Conservation (phyloP, 2,329 filamentous ascomycete genomes). For the Microcyclospora tardicrescens region DNA sequence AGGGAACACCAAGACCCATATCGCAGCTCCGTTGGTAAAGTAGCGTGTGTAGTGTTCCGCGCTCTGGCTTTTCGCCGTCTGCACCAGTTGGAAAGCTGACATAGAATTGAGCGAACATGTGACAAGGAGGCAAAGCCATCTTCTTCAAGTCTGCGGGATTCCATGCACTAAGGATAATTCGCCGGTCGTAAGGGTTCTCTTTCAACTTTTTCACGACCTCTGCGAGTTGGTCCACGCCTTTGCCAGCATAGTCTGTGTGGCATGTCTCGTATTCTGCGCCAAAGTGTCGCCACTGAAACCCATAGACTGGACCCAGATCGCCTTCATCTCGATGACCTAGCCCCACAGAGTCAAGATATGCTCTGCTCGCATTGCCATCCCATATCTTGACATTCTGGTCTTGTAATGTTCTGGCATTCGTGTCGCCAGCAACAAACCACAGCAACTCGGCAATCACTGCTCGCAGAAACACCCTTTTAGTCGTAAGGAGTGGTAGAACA, state of each 20-base stretch:
- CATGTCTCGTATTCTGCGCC: slow-evolving; percentile 77
- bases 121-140: slow-evolving; percentile 89
- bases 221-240: slow-evolving; percentile 86
- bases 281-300: slow-evolving; percentile 98
- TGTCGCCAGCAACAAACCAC: slow-evolving; percentile 84
- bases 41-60: slow-evolving; percentile 70
- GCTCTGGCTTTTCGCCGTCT: slow-evolving; percentile 22
- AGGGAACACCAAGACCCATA: slow-evolving; percentile 93
- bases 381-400: slow-evolving; percentile 86
- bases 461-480: slow-evolving; percentile 87
- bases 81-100: slow-evolving; percentile 53
- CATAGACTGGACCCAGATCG: slow-evolving; percentile 90
- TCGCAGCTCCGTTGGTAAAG: slow-evolving; percentile 92
- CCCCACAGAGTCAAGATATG: slow-evolving; percentile 76
- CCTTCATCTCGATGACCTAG: slow-evolving; percentile 70
- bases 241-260: slow-evolving; percentile 66
- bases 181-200: slow-evolving; percentile 71
- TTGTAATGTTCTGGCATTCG: slow-evolving; percentile 63
- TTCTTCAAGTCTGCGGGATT: slow-evolving; percentile 73
- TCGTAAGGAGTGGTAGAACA: slow-evolving; percentile 85
- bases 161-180: slow-evolving; percentile 88
- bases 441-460: slow-evolving; percentile 86
- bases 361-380: slow-evolving; percentile 91
- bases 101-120: slow-evolving; percentile 97
- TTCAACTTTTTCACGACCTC: slow-evolving; percentile 80